Base-by-base conservation (phyloP, 2,329 filamentous ascomycete genomes). In the Laburnicola sp. region DNA sequence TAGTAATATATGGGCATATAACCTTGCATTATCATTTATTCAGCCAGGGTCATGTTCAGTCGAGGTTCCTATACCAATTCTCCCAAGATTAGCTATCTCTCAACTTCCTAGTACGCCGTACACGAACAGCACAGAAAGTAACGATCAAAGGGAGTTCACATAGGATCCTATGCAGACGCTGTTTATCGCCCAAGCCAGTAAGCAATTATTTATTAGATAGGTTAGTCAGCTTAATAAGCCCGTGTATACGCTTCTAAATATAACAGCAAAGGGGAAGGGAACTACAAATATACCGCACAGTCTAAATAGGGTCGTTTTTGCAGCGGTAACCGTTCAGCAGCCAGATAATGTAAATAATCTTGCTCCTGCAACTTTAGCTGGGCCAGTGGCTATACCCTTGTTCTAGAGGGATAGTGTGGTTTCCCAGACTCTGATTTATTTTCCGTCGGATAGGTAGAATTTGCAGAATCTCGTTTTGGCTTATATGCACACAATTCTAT, bases 1-100 rank as follows among this genome's bases (percentile, higher is more conserved):
- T 43, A 45, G 42, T 45, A 11, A 35, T 51, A 51, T 54, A 32
- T 51, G 30, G 48, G 44, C 35, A 40, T 54, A 54, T 41, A 54
- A 54, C 32, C 32, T 54, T 46, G 23, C 37, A 37, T 44, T 54
- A 21, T 54, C 38, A 45, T 54, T 54, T 45, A 54, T 54, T 27
- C 8, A 36, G 27, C 51, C 36, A 8, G 36, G 46, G 34, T 51
- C 30, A 44, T 54, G 28, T 51, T 42, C 26, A 41, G 48, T 50
- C 25, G 9, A 50, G 36, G 11, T 57, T 57, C 39, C 35, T 36
- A 54, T 54, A 41, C 51, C 23, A 26, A 45, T 54, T 40, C 51
- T 54, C 35, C 42, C 21, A 28, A 45, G 41, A 43, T 45, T 54
- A 45, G 44, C 41, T 21, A 31, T 54, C 22, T 44, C 34, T 49